Evolutionary conservation across 2,329 filamentous ascomycete genomes (phyloP).

Genomic region (Coniochaeta hoffmannii): DNA sequence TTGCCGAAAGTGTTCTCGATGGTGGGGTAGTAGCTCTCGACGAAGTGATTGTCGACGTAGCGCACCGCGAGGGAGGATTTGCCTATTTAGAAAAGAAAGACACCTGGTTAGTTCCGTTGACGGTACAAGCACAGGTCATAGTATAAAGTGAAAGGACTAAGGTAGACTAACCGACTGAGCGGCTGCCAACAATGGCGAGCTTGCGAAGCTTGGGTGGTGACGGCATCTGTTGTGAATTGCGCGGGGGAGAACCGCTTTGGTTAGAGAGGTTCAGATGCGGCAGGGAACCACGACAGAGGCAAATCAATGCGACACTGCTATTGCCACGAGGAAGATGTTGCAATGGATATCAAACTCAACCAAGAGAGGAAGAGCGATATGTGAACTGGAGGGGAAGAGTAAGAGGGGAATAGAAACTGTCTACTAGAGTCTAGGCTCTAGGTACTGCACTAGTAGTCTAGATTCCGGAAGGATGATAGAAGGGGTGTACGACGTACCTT

Average conservation of each 20-base stretch:
- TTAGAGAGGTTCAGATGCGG: not conserved
- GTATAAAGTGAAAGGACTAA: not conserved
- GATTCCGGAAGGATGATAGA: not conserved
- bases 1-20: conserved; percentile 99
- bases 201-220: conserved; percentile 70
- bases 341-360: not conserved
- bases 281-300: not conserved
- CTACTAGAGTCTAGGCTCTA: no score
- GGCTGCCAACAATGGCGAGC: conserved; percentile 91
- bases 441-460: no score
- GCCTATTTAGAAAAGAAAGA: conserved; percentile 43
- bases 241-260: conserved; percentile 4
- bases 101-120: not conserved
- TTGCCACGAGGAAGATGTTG: not conserved
- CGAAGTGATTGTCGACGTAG: conserved; percentile 95
- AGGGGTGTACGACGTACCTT: no score
- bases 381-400: not conserved
- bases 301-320: not conserved
- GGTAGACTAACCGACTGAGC: conserved; percentile 59
- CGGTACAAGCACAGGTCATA: not conserved
- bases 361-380: not conserved
- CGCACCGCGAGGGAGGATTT: conserved; percentile 97
- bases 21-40: conserved; percentile 98
- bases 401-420: not conserved
- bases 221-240: not conserved